phyloP scores from a whole-genome alignment of 495 filamentous ascomycete species.

The Hypoxylon cercidicola region DNA sequence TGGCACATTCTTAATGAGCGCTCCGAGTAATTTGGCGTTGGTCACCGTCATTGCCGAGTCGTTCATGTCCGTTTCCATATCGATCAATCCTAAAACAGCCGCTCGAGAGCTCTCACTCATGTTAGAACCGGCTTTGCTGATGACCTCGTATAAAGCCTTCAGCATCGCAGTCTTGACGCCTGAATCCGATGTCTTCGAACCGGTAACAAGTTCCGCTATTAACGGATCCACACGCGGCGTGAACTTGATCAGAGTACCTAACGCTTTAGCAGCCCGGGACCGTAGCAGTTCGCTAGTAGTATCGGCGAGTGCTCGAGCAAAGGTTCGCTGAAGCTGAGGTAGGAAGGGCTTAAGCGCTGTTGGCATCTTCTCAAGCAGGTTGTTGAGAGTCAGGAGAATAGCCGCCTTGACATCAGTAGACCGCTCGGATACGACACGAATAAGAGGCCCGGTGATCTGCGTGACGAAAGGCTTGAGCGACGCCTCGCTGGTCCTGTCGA shows the following conservation, averaged over 20 bases:
- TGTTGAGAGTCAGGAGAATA: slow-evolving; percentile 93
- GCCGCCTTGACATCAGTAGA: slow-evolving; percentile 96
- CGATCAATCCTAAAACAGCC: slow-evolving; percentile 85
- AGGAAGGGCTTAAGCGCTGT: slow-evolving; percentile 95
- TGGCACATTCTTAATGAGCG: slow-evolving; percentile 84
- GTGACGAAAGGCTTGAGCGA: slow-evolving; percentile 93
- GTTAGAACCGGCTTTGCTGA: slow-evolving; percentile 91
- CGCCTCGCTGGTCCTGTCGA: slow-evolving; percentile 86
- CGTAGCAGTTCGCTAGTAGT: slow-evolving; percentile 89
- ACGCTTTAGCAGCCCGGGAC: slow-evolving; percentile 89
- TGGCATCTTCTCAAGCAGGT: slow-evolving; percentile 95
- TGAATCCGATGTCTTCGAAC: slow-evolving; percentile 86
- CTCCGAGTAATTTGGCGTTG: slow-evolving; percentile 87
- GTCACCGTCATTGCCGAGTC: slow-evolving; percentile 85
- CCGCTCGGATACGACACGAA: slow-evolving; percentile 94
- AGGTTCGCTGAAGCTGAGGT: slow-evolving; percentile 94
- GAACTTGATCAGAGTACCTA: slow-evolving; percentile 95
- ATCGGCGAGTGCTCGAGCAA: slow-evolving; percentile 94
- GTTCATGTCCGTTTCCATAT: slow-evolving; percentile 78
- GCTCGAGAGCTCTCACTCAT: slow-evolving; percentile 91
- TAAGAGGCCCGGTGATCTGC: slow-evolving; percentile 96
- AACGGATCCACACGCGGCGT: slow-evolving; percentile 96
- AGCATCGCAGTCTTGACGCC: slow-evolving; percentile 97
- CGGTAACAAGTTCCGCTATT: slow-evolving; percentile 84
- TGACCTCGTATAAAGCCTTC: slow-evolving; percentile 94